Base-by-base conservation (phyloP, 2,329 filamentous ascomycete genomes). In the Talaromyces piceae region DNA sequence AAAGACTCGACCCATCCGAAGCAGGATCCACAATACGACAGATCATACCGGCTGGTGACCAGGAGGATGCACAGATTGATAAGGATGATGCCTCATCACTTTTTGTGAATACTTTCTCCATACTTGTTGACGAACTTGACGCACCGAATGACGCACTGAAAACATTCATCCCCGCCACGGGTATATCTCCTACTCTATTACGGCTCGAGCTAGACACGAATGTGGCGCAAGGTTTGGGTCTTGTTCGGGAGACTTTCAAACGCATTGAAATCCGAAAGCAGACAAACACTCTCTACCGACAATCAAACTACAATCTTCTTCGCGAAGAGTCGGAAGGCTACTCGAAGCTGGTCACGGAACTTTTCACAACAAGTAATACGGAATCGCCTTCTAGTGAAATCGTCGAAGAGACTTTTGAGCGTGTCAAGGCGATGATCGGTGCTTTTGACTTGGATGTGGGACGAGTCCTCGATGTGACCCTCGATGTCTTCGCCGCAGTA, bases 371-470 rank as follows among this genome's bases (percentile, higher is more conserved):
- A 0, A 88, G 87, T 61, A 84, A 84, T 59, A 82, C 80, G 55
- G 82, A 86, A 50, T 82, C 83, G 20, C 85, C 86, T n/a, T 83
- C 83, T 2, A 81, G 81, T 49, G 86, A 89, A 55, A 79, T 87
- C 30, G 88, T 91, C 2, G 83, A 87, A 59, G 85, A 90, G 61
- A 90, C 90, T 0, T 96, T 95, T 61, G 88, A 96, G 65, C 84
- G 85, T 57, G 86, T 98, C 56, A 96, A 95, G 69, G 91, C 88
- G 13, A 80, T 98, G 61, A 95, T 98, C 58, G 93, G 93, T 51
- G 93, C 93, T 6, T 98, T 98, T 63, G 91, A 98, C 68, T 78
- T 98, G 56, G 93, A 98, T 66, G 93, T 96, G 31, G 94, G 93
- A 45, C 82, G 94, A 62, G 91, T 94, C 4, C 78, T 98, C 9